A percentile compares a stretch with the other conserved stretches of the same genome.
Evolutionary conservation across 352 stramenopile genomes (phyloP).

Genomic region (Pythium chondricola): DNA sequence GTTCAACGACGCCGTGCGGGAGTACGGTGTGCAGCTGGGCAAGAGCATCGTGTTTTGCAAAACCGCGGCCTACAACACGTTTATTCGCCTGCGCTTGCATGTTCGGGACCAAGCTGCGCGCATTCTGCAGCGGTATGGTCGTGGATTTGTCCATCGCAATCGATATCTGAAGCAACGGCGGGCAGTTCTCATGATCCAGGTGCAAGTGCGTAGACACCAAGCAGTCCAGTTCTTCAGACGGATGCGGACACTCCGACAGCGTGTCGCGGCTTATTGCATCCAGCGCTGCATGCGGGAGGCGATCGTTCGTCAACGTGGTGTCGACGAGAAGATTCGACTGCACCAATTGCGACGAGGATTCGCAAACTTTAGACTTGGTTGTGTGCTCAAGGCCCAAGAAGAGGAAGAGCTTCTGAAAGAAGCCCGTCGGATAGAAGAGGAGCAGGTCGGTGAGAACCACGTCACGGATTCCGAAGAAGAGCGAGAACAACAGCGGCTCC

Average conservation of each 20-base stretch:
- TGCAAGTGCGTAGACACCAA: constrained; percentile 16
- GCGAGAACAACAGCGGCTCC: background rate
- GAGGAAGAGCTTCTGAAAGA: constrained; percentile 4
- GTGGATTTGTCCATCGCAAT: constrained; percentile 11
- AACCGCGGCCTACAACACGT: constrained; percentile 28
- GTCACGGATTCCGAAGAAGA: background rate
- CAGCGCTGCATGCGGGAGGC: constrained; percentile 17
- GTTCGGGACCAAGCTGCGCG: constrained; percentile 17
- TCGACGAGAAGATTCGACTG: constrained; percentile 15
- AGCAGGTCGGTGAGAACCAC: background rate
- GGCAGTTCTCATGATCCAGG: constrained; percentile 10
- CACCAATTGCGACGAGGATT: constrained; percentile 11
- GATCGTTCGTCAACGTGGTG: constrained; percentile 5
- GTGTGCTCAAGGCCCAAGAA: constrained; percentile 6
- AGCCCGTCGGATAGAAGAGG: background rate
- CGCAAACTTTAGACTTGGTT: constrained; percentile 13
- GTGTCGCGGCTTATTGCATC: constrained; percentile 15
- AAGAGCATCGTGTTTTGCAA: constrained; percentile 34
- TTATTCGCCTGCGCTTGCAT: constrained; percentile 20
- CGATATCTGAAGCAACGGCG: constrained; percentile 12
- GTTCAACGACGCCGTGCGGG: constrained; percentile 21
- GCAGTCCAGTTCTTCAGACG: constrained; percentile 15
- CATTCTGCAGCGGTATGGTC: constrained; percentile 15
- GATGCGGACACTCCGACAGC: constrained; percentile 7
- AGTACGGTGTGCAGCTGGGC: constrained; percentile 26